Evolutionary conservation across 208 protist genomes (phyloP).

Genomic region (Leishmania martiniquensis): DNA sequence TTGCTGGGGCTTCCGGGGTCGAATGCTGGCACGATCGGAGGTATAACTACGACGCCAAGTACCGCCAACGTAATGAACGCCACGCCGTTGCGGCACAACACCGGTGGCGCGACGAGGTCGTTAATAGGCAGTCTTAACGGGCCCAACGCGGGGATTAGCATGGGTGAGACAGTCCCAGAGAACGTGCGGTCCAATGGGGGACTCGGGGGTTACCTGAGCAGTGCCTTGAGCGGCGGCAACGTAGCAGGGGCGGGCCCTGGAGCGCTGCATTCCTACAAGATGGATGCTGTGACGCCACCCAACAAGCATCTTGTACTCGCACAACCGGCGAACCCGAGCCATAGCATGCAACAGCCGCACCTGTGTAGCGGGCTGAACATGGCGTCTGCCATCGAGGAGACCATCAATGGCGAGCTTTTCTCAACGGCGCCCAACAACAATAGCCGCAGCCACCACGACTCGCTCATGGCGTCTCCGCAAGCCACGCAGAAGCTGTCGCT

Average conservation of each 20-base stretch:
- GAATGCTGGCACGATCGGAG: slow-evolving; percentile 5
- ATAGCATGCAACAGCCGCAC: slow-evolving; percentile 14
- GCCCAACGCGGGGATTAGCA: slow-evolving; percentile 7
- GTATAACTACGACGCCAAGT: not conserved
- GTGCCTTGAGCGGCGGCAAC: slow-evolving; percentile 7
- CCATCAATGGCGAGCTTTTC: slow-evolving; percentile 29
- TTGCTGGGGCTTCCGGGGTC: slow-evolving; percentile 9
- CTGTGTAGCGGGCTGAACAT: not conserved
- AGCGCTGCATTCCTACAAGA: slow-evolving; percentile 7
- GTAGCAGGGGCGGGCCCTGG: slow-evolving; percentile 2
- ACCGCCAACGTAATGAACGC: slow-evolving; percentile 22
- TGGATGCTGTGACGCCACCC: slow-evolving; percentile 27
- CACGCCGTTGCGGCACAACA: slow-evolving; percentile 26
- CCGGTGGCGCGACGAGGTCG: slow-evolving; percentile 12
- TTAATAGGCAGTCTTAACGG: slow-evolving; percentile 33
- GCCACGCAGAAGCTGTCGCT: slow-evolving; percentile 39
- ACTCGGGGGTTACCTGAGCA: slow-evolving; percentile 25
- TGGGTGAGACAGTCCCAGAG: slow-evolving; percentile 18
- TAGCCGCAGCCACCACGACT: slow-evolving; percentile 30
- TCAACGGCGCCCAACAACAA: slow-evolving; percentile 21
- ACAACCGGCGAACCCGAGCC: slow-evolving; percentile 27
- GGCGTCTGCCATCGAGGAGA: slow-evolving; percentile 12
- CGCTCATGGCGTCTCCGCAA: slow-evolving; percentile 53
- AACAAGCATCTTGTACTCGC: slow-evolving; percentile 34
- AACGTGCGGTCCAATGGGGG: slow-evolving; percentile 10